Conservation (phyloP, 345 rosid species). For the Geranium brycei region DNA sequence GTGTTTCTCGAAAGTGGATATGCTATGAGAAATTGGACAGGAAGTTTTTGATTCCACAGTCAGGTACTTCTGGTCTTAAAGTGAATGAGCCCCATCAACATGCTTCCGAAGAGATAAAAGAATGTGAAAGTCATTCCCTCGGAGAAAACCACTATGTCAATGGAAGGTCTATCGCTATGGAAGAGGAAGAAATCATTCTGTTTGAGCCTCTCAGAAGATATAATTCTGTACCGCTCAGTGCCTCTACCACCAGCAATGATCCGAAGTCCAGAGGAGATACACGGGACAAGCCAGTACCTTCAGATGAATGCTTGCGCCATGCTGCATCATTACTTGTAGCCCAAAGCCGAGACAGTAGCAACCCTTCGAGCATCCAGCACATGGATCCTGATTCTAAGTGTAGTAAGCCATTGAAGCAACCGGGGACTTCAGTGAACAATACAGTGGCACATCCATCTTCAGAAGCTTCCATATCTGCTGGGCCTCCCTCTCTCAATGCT, state of each 20-base stretch:
- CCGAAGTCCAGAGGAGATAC: constrained; percentile 21
- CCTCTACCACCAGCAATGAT: constrained; percentile 14
- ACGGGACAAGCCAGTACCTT: constrained; percentile 23
- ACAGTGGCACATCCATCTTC: constrained; percentile 10
- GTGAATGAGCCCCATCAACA: constrained; percentile 11
- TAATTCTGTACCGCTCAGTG: constrained; percentile 68
- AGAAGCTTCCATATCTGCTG: constrained; percentile 37
- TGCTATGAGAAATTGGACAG: constrained; percentile 24
- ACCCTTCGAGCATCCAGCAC: constrained; percentile 33
- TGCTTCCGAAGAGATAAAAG: too few relatives aligned
- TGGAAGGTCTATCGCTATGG: constrained; percentile 32
- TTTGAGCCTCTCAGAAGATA: constrained; percentile 80
- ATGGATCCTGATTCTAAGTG: constrained; percentile 27
- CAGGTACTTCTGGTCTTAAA: constrained; percentile 1
- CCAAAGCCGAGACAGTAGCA: constrained; percentile 27
- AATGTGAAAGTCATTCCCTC: too few relatives aligned
- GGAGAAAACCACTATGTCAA: constrained; percentile 18
- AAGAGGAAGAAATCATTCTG: constrained; percentile 92
- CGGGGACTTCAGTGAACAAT: constrained; percentile 31
- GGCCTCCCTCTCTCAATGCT: constrained; percentile 75
- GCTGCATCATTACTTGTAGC: constrained; percentile 53
- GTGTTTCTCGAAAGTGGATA: constrained; percentile 41
- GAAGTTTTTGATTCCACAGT: constrained; percentile 20
- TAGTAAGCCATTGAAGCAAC: constrained; percentile 24
- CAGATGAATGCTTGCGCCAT: constrained; percentile 68